A percentile compares a stretch with the other conserved stretches of the same genome.
phyloP scores from a whole-genome alignment of 129 eudicot genomes.

The Dittrichia graveolens region DNA sequence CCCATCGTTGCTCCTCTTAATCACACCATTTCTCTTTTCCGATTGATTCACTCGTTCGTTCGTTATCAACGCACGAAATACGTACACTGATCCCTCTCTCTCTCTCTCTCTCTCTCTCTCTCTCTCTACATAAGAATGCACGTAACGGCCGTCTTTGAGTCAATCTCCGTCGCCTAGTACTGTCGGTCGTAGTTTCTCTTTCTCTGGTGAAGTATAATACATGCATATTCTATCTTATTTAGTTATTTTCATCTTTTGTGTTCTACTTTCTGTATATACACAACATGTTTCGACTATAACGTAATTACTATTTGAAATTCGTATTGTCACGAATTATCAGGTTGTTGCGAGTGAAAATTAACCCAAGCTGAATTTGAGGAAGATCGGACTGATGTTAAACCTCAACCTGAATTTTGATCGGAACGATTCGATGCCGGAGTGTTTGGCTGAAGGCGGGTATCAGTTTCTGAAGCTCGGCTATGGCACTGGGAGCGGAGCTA shows the following conservation, averaged over 20 bases:
- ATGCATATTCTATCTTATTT: neutral
- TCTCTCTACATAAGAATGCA: neutral
- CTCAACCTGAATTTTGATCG: slow-evolving; percentile 46
- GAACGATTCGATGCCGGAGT: slow-evolving; percentile 29
- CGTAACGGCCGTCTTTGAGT: slow-evolving; percentile 3
- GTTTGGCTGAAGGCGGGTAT: slow-evolving; percentile 27
- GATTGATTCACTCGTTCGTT: too few relatives aligned
- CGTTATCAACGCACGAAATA: neutral
- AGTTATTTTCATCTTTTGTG: neutral
- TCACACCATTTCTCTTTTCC: slow-evolving; percentile 12
- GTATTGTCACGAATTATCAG: neutral
- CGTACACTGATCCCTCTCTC: neutral
- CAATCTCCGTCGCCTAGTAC: slow-evolving; percentile 17
- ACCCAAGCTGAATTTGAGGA: too few relatives aligned
- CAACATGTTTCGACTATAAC: neutral
- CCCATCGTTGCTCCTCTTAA: slow-evolving; percentile 8
- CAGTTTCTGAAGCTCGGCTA: slow-evolving; percentile 17
- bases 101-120: slow-evolving; percentile 22
- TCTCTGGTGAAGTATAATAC: slow-evolving; percentile 17
- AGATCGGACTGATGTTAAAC: slow-evolving; percentile 41
- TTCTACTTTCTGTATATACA: neutral
- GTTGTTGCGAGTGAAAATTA: neutral
- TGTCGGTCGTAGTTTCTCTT: neutral
- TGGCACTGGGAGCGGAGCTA: slow-evolving; percentile 38
- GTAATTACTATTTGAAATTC: neutral